Evolutionary conservation across 768 basidiomycete genomes (phyloP), one percentile per base, ranked within the genome.

Genomic region (Agaricus blazei): DNA sequence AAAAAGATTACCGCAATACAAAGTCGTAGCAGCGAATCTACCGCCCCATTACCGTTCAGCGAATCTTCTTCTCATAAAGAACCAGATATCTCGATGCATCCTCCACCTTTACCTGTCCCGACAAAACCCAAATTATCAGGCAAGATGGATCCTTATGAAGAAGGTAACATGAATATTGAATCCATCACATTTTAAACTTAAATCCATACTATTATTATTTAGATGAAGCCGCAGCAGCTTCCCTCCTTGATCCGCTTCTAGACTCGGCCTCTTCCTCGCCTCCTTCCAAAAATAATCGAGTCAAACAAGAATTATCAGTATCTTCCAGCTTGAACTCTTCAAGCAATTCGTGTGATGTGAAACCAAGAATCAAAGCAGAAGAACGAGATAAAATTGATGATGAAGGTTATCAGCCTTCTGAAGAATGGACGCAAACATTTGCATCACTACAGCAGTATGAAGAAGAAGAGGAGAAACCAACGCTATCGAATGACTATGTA

Each of bases 71-170:
- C 26, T 3, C 46, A 29, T 15, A 43, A 26, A 43, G 24, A 19
- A 14, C n/a, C 11, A 11, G 7, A 34, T 34, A 34, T 8, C 11
- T 11, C 7, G 11, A 3, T 19, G 40, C 12, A 37, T 40, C 38
- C 52, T 2, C 38, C 47, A 11, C 46, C 36, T 51, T 50, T 28
- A 15, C 27, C 40, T 12, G 2, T 40, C 3, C 9, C 6, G 2
- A 42, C 6, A 9, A 41, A 31, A 7, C 27, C 15, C 26, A 48
- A 47, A 19, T 4, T 28, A 11, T 11, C 24, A 15, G 43, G 55
- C 41, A 66, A 66, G 48, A 55, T 62, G 44, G 65, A 66, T 31
- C 65, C 63, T 8, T 61, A 66, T 38, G 63, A 66, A 58, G 60
- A 62, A 59, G 65, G 65, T 64, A 27, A 11, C 8, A 8, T 2